Percentiles rank a stretch among this genome's conserved stretches.
Evolutionary conservation across 2,329 filamentous ascomycete genomes (phyloP).

Genomic region (Neonectria hederae): DNA sequence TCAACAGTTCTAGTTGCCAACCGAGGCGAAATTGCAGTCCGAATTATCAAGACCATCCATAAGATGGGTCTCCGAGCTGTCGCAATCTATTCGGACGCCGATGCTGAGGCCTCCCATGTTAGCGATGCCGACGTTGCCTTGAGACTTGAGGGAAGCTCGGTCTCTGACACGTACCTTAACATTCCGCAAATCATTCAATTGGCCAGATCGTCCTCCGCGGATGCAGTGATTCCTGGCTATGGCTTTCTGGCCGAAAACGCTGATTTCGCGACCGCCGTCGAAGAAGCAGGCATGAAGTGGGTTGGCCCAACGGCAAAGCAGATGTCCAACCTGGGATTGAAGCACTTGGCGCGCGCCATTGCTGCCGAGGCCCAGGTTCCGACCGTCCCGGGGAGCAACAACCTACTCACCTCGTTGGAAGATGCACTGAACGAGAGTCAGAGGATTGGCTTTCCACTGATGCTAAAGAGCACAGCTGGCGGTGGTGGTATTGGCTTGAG

Average conservation of each 20-base stretch:
- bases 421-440: constrained; percentile 43
- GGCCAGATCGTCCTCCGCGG: constrained; percentile 57
- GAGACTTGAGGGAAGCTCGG: constrained; percentile 63
- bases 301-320: constrained; percentile 64
- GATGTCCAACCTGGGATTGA: constrained; percentile 51
- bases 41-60: constrained; percentile 73
- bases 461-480: constrained; percentile 59
- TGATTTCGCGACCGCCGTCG: constrained; percentile 64
- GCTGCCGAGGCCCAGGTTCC: constrained; percentile 45
- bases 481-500: constrained; percentile 58
- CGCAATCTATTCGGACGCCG: constrained; percentile 72
- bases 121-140: constrained; percentile 73
- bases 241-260: constrained; percentile 73
- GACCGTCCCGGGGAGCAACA: constrained; percentile 47
- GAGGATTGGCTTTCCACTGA: constrained; percentile 51
- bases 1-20: constrained; percentile 72
- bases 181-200: constrained; percentile 67
- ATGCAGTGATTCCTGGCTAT: constrained; percentile 74
- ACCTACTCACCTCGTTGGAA: constrained; percentile 39
- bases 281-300: constrained; percentile 65
- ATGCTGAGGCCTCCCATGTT: constrained; percentile 74
- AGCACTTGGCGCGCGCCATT: constrained; percentile 50
- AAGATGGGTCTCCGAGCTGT: constrained; percentile 74
- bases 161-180: constrained; percentile 69
- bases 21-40: constrained; percentile 69